Conservation (phyloP, 2,329 filamentous ascomycete genomes). For the Exophiala calicioides region DNA sequence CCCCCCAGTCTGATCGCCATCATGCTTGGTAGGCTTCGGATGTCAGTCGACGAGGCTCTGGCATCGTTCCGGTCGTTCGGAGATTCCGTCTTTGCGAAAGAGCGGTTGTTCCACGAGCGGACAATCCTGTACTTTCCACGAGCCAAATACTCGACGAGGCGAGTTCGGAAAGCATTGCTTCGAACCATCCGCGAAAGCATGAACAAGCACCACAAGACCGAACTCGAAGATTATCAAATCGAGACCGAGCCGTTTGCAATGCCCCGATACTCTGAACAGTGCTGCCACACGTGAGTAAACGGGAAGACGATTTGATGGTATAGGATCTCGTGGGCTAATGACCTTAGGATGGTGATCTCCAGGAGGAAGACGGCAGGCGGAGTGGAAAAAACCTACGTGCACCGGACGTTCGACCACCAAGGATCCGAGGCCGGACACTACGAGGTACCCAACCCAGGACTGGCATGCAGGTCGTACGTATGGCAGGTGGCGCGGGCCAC, state of each 20-base stretch:
- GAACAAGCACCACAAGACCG: not conserved
- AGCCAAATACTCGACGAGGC: not conserved
- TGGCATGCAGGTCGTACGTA: not conserved
- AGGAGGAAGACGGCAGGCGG: not conserved
- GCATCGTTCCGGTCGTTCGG: not conserved
- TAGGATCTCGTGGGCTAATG: not conserved
- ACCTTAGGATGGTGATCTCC: not conserved
- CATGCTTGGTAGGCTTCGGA: not conserved
- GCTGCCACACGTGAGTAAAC: not conserved
- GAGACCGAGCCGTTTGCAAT: not conserved
- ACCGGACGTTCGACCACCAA: not conserved
- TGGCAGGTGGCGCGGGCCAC: not conserved
- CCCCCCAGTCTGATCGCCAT: not conserved
- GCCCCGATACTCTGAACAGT: not conserved
- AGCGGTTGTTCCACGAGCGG: not conserved
- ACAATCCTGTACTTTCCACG: not conserved
- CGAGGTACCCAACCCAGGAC: not conserved
- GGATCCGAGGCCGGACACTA: not conserved
- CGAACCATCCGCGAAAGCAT: not conserved
- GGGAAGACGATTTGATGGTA: not conserved
- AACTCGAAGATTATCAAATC: not conserved
- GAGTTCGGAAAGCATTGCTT: not conserved
- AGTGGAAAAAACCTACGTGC: not conserved
- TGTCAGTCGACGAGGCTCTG: not conserved
- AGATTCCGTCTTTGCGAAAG: not conserved